Percentiles rank a stretch among this genome's conserved stretches.
Conservation (phyloP, 73 alveolate species). For the Paramecium biaurelia region DNA sequence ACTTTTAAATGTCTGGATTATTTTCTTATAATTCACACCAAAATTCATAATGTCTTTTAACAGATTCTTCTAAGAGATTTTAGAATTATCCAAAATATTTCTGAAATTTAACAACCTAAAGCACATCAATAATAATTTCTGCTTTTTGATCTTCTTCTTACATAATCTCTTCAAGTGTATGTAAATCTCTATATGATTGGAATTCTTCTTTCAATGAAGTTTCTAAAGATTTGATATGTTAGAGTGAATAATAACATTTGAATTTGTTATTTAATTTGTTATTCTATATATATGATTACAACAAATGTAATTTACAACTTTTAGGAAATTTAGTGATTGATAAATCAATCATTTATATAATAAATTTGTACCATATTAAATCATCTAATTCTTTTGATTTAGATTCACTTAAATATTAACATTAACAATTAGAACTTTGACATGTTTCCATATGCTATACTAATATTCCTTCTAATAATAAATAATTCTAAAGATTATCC, state of each 20-base stretch:
- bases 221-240: not conserved
- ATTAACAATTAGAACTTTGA: not conserved
- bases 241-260: not conserved
- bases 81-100: slow-evolving; percentile 48
- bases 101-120: slow-evolving; percentile 13
- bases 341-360: not conserved
- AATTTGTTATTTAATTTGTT: slow-evolving; percentile 47
- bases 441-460: slow-evolving; percentile 11
- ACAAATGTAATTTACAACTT: slow-evolving; percentile 29
- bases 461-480: not conserved
- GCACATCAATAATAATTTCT: slow-evolving; percentile 51
- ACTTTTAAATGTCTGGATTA: slow-evolving; percentile 56
- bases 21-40: slow-evolving; percentile 57
- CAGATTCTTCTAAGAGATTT: slow-evolving; percentile 37
- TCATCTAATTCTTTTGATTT: not conserved
- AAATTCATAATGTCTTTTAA: slow-evolving; percentile 49
- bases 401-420: not conserved
- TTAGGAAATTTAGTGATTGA: slow-evolving; percentile 33
- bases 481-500: not conserved
- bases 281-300: not conserved
- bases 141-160: slow-evolving; percentile 54
- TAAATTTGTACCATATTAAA: not conserved
- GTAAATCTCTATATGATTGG: not conserved
- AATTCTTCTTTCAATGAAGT: slow-evolving; percentile 28
- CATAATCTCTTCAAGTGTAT: slow-evolving; percentile 43